Evolutionary conservation across 495 filamentous ascomycete species (phyloP).

Genomic region (Aspergillus egyptiacus): DNA sequence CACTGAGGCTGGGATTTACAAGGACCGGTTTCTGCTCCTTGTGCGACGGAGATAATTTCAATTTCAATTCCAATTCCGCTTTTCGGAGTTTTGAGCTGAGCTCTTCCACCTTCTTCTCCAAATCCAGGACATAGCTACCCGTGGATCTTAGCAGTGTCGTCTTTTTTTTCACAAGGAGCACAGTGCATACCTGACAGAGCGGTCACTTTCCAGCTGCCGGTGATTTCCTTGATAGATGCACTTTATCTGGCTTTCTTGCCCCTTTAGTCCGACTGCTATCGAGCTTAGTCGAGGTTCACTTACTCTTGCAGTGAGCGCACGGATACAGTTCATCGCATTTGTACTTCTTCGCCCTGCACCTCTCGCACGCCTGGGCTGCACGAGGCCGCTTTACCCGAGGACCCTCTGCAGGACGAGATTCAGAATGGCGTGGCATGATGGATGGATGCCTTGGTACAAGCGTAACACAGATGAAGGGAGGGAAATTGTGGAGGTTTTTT

Average conservation of each 20-base stretch:
- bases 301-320: slow-evolving; percentile 38
- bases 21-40: not conserved
- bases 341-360: slow-evolving; percentile 40
- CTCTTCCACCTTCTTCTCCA: slow-evolving; percentile 37
- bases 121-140: slow-evolving; percentile 30
- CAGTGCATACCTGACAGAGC: slow-evolving; percentile 29
- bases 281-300: not conserved
- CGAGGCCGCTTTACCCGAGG: slow-evolving; percentile 35
- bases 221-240: slow-evolving; percentile 37
- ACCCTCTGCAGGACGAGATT: slow-evolving; percentile 13
- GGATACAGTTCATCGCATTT: slow-evolving; percentile 42
- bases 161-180: not conserved
- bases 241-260: slow-evolving; percentile 25
- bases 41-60: slow-evolving; percentile 2
- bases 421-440: slow-evolving; percentile 18
- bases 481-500: not conserved
- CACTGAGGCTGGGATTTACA: slow-evolving; percentile 12
- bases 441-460: slow-evolving; percentile 7
- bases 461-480: not conserved
- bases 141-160: not conserved
- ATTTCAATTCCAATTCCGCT: slow-evolving; percentile 25
- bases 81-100: slow-evolving; percentile 24
- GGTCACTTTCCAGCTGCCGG: slow-evolving; percentile 30
- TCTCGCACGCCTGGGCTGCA: slow-evolving; percentile 37
- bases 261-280: not conserved